phyloP scores from a whole-genome alignment of 495 filamentous ascomycete genomes.

The Neurospora sp. region DNA sequence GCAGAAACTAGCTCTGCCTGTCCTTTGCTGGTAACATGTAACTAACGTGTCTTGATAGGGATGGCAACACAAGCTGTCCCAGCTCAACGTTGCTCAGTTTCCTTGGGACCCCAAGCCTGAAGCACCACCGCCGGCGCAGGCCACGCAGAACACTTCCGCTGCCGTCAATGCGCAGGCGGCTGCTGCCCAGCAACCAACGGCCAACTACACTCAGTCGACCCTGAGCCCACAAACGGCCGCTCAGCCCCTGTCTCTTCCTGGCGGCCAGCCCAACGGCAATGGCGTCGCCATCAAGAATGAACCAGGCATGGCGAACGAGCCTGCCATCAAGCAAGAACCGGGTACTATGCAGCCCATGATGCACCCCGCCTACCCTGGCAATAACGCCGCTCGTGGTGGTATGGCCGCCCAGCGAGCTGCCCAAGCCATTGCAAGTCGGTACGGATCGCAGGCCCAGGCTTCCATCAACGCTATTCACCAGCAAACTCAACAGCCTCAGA shows the following conservation, averaged over 20 bases:
- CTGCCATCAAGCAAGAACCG: slow-evolving; percentile 29
- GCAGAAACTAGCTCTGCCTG: neutral
- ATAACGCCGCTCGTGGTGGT: slow-evolving; percentile 14
- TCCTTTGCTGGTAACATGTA: neutral
- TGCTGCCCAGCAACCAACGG: slow-evolving; percentile 18
- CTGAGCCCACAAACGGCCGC: slow-evolving; percentile 24
- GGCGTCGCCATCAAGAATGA: slow-evolving; percentile 64
- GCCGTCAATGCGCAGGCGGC: slow-evolving; percentile 32
- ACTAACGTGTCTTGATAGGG: slow-evolving; percentile 43
- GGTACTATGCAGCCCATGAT: slow-evolving; percentile 5
- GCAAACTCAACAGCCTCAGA: slow-evolving; percentile 17
- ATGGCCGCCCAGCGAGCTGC: slow-evolving; percentile 57
- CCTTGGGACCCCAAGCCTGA: slow-evolving; percentile 84
- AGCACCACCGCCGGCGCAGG: slow-evolving; percentile 31
- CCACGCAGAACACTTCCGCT: slow-evolving; percentile 23
- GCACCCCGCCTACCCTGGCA: slow-evolving; percentile 1
- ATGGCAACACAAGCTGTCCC: slow-evolving; percentile 86
- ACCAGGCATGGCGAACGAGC: slow-evolving; percentile 44
- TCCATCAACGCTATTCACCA: slow-evolving; percentile 49
- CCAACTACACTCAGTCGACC: slow-evolving; percentile 27
- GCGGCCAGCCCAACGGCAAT: slow-evolving; percentile 21
- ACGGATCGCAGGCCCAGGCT: slow-evolving; percentile 57
- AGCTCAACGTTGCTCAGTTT: slow-evolving; percentile 72
- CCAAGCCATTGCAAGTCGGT: slow-evolving; percentile 56
- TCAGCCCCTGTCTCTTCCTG: slow-evolving; percentile 31